Conservation (phyloP, 2,329 filamentous ascomycete species). For the Pseudophaeomoniella oleicola region DNA sequence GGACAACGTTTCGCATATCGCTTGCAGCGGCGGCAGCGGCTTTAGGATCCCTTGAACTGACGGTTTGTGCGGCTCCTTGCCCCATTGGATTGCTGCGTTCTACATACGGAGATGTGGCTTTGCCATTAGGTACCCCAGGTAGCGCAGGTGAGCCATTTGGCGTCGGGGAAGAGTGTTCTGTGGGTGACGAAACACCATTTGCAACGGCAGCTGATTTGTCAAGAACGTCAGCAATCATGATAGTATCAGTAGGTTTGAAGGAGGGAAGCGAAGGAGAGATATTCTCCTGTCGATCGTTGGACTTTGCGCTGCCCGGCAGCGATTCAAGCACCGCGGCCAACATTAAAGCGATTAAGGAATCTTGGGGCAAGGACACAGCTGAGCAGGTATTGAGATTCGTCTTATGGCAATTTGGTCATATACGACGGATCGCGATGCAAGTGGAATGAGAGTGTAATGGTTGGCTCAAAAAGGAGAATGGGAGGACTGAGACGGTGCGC, state of each 20-base stretch:
- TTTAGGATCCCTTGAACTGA: constrained; percentile 52
- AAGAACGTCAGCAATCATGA: constrained; percentile 8
- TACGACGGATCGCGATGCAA: neutral
- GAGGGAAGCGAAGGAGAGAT: constrained; percentile 1
- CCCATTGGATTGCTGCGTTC: constrained; percentile 45
- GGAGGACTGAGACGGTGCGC: neutral
- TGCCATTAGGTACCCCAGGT: constrained; percentile 31
- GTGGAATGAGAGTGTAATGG: neutral
- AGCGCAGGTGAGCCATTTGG: constrained; percentile 13
- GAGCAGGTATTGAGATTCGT: no score
- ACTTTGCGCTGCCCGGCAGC: neutral
- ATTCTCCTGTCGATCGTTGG: neutral
- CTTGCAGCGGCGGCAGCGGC: constrained; percentile 38
- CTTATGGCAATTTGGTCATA: no score
- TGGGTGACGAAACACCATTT: constrained; percentile 13
- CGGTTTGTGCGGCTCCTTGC: constrained; percentile 39
- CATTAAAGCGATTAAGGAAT: neutral
- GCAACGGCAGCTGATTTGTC: constrained; percentile 18
- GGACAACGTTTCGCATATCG: constrained; percentile 88
- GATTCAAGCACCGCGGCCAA: neutral
- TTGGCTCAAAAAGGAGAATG: neutral
- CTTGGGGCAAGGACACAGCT: no score
- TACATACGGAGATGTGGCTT: constrained; percentile 38
- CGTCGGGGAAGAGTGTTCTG: constrained; percentile 19
- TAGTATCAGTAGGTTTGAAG: constrained; percentile 5